phyloP scores from a whole-genome alignment of 371 early-diverging fungal species.

The Mucor sp. region DNA sequence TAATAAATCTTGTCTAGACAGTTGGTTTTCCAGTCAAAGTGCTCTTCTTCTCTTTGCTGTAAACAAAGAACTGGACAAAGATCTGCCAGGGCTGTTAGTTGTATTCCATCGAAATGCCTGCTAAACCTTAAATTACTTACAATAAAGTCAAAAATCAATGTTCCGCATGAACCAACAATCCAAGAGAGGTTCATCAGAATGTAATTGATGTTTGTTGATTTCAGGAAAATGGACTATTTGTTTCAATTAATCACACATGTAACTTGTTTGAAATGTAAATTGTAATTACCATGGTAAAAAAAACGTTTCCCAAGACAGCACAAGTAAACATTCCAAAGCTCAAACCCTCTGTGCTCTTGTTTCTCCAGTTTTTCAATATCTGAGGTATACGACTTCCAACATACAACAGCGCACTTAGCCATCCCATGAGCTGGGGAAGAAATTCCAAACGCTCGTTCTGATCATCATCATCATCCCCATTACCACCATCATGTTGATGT shows the following conservation, averaged over 20 bases:
- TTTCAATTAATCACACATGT: background rate
- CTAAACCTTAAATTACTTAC: slow-evolving; percentile 37
- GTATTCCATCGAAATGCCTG: background rate
- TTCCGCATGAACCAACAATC: slow-evolving; percentile 52
- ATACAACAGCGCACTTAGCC: slow-evolving; percentile 52
- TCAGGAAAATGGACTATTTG: slow-evolving; percentile 53
- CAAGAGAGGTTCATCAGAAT: slow-evolving; percentile 57
- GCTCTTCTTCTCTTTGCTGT: slow-evolving; percentile 16
- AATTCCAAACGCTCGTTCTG: background rate
- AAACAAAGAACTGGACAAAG: slow-evolving; percentile 47
- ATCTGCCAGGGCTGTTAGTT: background rate
- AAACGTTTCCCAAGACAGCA: slow-evolving; percentile 62
- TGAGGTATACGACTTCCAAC: slow-evolving; percentile 73
- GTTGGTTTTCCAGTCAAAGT: background rate
- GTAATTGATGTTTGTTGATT: slow-evolving; percentile 43
- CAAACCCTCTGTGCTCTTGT: slow-evolving; percentile 71
- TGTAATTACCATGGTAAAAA: slow-evolving; percentile 9
- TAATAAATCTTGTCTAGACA: background rate
- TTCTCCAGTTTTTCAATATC: slow-evolving; percentile 66
- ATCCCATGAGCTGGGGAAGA: slow-evolving; percentile 45
- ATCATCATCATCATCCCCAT: background rate
- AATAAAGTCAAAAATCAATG: slow-evolving; percentile 57
- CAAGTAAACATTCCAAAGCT: slow-evolving; percentile 76
- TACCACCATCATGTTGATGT: background rate
- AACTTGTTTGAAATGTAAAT: background rate